A percentile compares a stretch with the other conserved stretches of the same genome.
phyloP scores from a whole-genome alignment of 2,329 filamentous ascomycete species.

The Blastomyces emzantsi region DNA sequence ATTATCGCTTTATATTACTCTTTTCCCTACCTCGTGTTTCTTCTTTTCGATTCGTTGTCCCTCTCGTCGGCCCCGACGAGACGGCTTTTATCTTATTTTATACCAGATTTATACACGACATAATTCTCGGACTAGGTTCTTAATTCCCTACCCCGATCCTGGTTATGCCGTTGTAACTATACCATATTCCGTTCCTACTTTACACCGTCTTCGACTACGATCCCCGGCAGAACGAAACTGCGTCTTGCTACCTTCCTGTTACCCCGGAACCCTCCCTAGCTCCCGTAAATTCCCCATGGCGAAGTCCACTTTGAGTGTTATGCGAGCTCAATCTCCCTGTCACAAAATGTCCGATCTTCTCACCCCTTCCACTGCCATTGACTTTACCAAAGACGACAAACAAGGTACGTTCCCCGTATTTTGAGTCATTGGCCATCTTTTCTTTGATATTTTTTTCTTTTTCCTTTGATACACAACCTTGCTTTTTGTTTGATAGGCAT shows the following conservation, averaged over 20 bases:
- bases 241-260: background rate
- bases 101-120: background rate
- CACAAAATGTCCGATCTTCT: slow-evolving; percentile 4
- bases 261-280: background rate
- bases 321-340: slow-evolving; percentile 5
- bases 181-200: background rate
- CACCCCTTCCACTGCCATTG: background rate
- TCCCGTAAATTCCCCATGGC: background rate
- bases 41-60: background rate
- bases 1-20: too few species aligned
- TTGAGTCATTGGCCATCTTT: background rate
- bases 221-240: background rate
- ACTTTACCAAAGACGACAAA: slow-evolving; percentile 4
- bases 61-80: slow-evolving; percentile 4
- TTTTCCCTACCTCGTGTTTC: slow-evolving; percentile 5
- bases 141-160: background rate
- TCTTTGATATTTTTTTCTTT: background rate
- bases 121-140: background rate
- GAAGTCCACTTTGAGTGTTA: background rate
- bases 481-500: background rate
- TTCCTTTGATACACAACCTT: too few species aligned
- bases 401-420: background rate
- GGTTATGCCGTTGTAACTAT: slow-evolving; percentile 6
- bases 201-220: too few species aligned
- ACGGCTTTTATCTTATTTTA: background rate